Evolutionary conservation across 257 asterid species (phyloP).

Genomic region (Solanum virginianum): DNA sequence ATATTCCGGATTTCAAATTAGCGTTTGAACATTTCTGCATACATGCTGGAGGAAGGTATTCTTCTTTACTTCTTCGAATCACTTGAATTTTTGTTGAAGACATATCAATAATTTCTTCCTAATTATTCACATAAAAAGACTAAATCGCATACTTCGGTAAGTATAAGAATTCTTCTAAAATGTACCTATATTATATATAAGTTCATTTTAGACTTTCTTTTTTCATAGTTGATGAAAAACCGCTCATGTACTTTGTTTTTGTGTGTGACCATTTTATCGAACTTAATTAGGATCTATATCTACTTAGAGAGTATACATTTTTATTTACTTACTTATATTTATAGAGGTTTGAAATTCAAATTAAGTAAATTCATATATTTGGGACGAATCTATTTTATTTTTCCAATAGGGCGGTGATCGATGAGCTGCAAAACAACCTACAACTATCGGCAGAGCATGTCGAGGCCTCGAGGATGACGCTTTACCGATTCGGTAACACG

Average conservation of each 20-base stretch:
- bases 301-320: neutral
- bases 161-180: no score
- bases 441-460: constrained; percentile 41
- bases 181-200: no score
- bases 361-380: neutral
- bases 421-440: constrained; percentile 51
- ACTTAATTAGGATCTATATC: neutral
- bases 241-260: no score
- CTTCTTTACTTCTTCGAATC: no score
- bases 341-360: neutral
- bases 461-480: constrained; percentile 56
- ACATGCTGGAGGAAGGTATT: constrained; percentile 46
- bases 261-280: neutral
- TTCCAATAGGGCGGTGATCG: constrained; percentile 42
- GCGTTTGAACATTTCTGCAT: constrained; percentile 75
- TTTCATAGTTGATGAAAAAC: no score
- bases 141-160: no score
- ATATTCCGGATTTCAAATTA: constrained; percentile 41
- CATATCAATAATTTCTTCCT: no score
- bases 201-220: no score
- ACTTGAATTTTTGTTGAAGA: neutral
- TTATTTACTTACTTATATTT: neutral
- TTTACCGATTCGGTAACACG: constrained; percentile 58
- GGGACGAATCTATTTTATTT: neutral
- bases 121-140: neutral